Percentiles rank a stretch among this genome's conserved stretches.
These are phyloP conservation scores for Cercophora newfieldiana DNA, from an alignment of 495 filamentous ascomycete species.

Conservation along the genomic window DNA sequence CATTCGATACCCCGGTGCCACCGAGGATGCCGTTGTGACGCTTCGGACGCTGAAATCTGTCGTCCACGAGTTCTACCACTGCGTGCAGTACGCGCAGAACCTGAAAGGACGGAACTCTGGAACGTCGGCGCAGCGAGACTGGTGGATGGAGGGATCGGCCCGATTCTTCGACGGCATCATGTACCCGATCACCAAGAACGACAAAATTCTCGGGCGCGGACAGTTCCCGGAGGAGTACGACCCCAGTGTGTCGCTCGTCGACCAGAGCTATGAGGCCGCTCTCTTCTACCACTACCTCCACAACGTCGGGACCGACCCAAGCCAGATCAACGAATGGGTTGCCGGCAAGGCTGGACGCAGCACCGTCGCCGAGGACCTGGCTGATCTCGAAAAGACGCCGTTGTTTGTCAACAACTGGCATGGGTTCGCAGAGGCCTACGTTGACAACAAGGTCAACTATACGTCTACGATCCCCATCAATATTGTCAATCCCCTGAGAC, in stretches of 20 bases:
- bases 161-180: background rate
- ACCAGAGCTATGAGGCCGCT: background rate
- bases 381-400: background rate
- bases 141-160: slow-evolving; percentile 4
- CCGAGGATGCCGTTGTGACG: background rate
- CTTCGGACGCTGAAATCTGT: background rate
- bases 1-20: background rate
- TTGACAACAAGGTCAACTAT: slow-evolving; percentile 1
- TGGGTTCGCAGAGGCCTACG: background rate
- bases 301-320: background rate
- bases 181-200: background rate
- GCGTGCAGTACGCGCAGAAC: background rate
- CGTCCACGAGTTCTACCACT: slow-evolving; percentile 1
- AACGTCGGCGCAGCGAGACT: background rate
- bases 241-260: background rate
- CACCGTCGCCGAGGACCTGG: background rate
- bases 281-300: slow-evolving; percentile 8
- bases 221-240: slow-evolving; percentile 3
- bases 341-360: background rate
- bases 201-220: background rate
- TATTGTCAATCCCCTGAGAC: background rate
- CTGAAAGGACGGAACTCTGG: background rate
- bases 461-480: background rate
- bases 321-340: background rate
- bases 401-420: background rate